A percentile compares a stretch with the other conserved stretches of the same genome.
Evolutionary conservation across 106 monocot genomes (phyloP).

Genomic region (Dendrobium nobile): DNA sequence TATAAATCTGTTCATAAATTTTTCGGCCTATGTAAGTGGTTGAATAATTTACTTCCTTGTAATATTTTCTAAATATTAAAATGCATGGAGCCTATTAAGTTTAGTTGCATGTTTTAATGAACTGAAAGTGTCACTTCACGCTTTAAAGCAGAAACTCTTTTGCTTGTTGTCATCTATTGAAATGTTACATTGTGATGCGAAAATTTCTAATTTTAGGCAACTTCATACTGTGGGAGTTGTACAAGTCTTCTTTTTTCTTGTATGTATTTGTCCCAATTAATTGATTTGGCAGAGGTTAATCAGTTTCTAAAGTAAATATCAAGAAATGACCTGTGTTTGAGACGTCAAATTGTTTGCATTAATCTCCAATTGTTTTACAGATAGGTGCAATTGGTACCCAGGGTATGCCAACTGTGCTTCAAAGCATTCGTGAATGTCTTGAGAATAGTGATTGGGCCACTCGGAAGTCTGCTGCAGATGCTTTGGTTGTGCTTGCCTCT

Average conservation of each 20-base stretch:
- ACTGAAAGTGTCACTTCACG: background rate
- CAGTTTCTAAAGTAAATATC: background rate
- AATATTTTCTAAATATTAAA: background rate
- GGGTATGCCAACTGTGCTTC: constrained; percentile 61
- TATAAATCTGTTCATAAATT: constrained; percentile 2
- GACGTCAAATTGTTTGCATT: background rate
- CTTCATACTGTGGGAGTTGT: background rate
- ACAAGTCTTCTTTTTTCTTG: background rate
- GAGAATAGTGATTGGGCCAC: constrained; percentile 87
- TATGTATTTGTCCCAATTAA: background rate
- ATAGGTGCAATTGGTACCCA: constrained; percentile 75
- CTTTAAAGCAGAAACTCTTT: background rate
- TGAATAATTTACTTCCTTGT: background rate
- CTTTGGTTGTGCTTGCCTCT: constrained; percentile 60
- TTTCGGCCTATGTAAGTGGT: background rate
- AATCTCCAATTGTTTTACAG: constrained; percentile 25
- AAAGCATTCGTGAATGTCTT: constrained; percentile 81
- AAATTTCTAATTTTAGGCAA: background rate
- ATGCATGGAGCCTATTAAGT: too few relatives aligned
- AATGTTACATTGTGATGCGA: background rate
- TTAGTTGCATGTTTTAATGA: background rate
- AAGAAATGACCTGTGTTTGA: background rate
- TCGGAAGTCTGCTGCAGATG: constrained; percentile 90
- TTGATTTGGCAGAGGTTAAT: background rate
- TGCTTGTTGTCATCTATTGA: background rate